Evolutionary conservation across 371 early-diverging fungal species (phyloP).

Genomic region (Syncephalastrum racemosum): DNA sequence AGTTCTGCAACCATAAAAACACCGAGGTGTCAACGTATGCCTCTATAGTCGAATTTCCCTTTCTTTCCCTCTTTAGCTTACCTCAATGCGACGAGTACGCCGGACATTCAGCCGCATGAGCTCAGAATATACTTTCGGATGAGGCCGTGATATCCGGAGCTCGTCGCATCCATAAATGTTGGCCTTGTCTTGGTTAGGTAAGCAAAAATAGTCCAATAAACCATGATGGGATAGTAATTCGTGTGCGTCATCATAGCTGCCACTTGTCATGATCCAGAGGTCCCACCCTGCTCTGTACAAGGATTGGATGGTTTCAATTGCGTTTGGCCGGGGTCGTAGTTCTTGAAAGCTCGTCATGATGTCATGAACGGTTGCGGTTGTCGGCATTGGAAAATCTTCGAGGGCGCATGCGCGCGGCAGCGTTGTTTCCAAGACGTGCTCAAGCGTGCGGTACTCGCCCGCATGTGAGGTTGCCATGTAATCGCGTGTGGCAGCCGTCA

Average conservation of each 20-base stretch:
- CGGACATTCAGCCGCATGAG: slow-evolving; percentile 38
- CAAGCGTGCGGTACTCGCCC: slow-evolving; percentile 29
- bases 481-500: slow-evolving; percentile 24
- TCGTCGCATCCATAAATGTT: slow-evolving; percentile 37
- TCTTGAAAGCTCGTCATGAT: slow-evolving; percentile 25
- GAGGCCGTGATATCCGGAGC: slow-evolving; percentile 35
- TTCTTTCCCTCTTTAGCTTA: slow-evolving; percentile 8
- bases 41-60: too few relatives aligned
- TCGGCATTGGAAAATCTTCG: slow-evolving; percentile 9
- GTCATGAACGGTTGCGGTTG: slow-evolving; percentile 6
- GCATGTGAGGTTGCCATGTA: slow-evolving; percentile 38
- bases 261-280: slow-evolving; percentile 34
- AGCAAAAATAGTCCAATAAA: slow-evolving; percentile 7
- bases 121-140: slow-evolving; percentile 44
- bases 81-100: slow-evolving; percentile 39
- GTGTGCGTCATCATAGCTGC: slow-evolving; percentile 11
- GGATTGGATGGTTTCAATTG: slow-evolving; percentile 19
- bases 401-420: slow-evolving; percentile 21
- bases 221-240: slow-evolving; percentile 11
- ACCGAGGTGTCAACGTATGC: neutral
- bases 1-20: slow-evolving; percentile 21
- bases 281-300: slow-evolving; percentile 28
- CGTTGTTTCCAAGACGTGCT: slow-evolving; percentile 18
- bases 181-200: slow-evolving; percentile 1
- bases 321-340: slow-evolving; percentile 12